These are phyloP conservation scores for Coemansia sp. DNA, from an alignment of 371 early-diverging fungal genomes.

Conservation along the genomic window DNA sequence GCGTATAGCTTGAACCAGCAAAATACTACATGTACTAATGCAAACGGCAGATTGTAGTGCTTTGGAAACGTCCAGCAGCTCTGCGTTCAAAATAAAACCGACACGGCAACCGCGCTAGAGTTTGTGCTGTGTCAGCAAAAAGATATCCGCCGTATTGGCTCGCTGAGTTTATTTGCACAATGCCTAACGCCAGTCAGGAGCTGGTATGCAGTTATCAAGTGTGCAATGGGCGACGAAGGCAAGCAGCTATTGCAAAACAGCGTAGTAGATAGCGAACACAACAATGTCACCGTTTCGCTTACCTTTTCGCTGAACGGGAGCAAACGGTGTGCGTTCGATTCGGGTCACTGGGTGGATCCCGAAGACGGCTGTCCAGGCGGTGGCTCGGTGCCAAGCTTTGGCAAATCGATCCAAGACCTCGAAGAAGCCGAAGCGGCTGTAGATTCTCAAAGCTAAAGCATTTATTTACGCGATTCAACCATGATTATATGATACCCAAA, in stretches of 20 bases:
- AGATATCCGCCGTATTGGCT: conserved; percentile 25
- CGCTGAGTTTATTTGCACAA: conserved; percentile 24
- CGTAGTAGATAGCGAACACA: conserved; percentile 7
- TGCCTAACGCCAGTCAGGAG: conserved; percentile 18
- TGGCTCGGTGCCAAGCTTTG: conserved; percentile 23
- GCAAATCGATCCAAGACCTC: conserved; percentile 17
- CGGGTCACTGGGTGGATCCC: conserved; percentile 34
- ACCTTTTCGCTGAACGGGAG: conserved; percentile 35
- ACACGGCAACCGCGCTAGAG: conserved; percentile 26
- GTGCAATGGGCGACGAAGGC: conserved; percentile 32
- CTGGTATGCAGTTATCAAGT: conserved; percentile 18
- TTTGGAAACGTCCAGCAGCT: conserved; percentile 48
- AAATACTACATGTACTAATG: neutral
- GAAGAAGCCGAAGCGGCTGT: too few relatives aligned
- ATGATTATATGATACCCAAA: conserved; percentile 86
- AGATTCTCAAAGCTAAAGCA: neutral
- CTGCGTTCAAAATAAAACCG: conserved; percentile 42
- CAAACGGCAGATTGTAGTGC: conserved; percentile 21
- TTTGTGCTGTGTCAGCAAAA: conserved; percentile 36
- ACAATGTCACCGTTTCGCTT: conserved; percentile 16
- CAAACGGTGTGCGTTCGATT: conserved; percentile 37
- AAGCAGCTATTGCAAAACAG: conserved; percentile 25
- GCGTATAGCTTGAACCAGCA: neutral
- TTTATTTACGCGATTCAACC: conserved; percentile 60
- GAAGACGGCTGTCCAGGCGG: conserved; percentile 47